phyloP scores from a whole-genome alignment of 2,329 filamentous ascomycete genomes.

The Fusarium goolgardi region DNA sequence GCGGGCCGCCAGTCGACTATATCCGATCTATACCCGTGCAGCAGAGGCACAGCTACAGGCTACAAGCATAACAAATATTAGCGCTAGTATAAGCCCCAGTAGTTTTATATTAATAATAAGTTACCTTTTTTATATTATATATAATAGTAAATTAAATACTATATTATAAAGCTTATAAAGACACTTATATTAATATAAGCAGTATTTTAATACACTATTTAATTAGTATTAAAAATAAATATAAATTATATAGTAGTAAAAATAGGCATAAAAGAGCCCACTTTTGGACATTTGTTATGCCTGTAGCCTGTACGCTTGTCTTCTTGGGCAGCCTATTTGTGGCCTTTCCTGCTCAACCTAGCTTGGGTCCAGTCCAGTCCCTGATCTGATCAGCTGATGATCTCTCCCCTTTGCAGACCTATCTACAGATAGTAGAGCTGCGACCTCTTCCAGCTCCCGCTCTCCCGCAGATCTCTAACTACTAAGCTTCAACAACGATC shows the following conservation, averaged over 20 bases:
- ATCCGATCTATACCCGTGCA: neutral
- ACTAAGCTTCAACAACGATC: conserved; percentile 17
- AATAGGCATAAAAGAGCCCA: no score
- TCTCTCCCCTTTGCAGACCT: conserved; percentile 47
- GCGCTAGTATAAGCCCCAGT: no score
- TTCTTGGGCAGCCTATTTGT: conserved; percentile 35
- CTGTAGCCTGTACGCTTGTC: conserved; percentile 38
- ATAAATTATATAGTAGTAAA: no score
- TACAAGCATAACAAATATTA: no score
- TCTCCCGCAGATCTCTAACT: conserved; percentile 42
- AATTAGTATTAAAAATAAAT: no score
- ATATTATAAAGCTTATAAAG: no score
- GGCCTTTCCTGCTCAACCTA: conserved; percentile 22
- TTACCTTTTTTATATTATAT: no score
- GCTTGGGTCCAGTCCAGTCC: conserved; percentile 30
- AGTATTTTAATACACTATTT: no score
- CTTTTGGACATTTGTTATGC: no score
- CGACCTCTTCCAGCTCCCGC: conserved; percentile 39
- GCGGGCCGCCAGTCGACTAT: neutral
- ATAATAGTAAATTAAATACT: no score
- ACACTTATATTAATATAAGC: no score
- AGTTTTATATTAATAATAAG: no score
- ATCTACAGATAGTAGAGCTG: conserved; percentile 43
- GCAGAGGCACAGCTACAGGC: neutral
- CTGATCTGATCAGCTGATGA: conserved; percentile 48